Base-by-base conservation (phyloP, 108 stramenopile species). In the Schizochytrium sp. region DNA sequence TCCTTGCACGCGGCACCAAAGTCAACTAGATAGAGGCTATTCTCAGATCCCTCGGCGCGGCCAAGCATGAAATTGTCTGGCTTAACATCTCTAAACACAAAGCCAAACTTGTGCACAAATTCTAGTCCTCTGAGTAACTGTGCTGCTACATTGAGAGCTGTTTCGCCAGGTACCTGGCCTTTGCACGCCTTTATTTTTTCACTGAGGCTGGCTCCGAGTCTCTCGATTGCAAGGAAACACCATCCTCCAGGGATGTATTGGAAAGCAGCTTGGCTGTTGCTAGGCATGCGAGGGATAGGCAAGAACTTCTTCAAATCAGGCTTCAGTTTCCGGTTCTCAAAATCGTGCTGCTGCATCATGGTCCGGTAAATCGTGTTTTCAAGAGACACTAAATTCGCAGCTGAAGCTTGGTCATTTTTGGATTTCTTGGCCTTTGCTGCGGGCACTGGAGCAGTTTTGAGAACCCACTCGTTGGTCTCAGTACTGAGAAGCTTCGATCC, bases 1-100 rank as follows among this genome's bases (percentile, higher is more conserved):
- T 55, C 47, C 76, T 83, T 83, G 76, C 47, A 83, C 5, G 28
- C 76, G 13, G 76, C 76, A 53, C 76, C 76, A 55, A 83, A 83
- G 53, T 83, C 76, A 47, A 83, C 76, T 8, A 83, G 7, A 42
- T 38, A 83, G 0, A 55, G 50, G 15, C 28, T 49, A 15, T 69
- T 69, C 50, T 12, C 15, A 38, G 19, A 47, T 0, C 28, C 53
- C 50, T 46, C 76, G 50, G 28, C 40, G 45, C 50, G 76, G 10
- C 76, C 76, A 13, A 83, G 47, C 50, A 83, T 49, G 15, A 83
- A 49, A 40, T 83, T 83, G 15, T 83, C 76, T 0, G 76, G 76
- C 76, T 83, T 83, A 53, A 83, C 50, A 53, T 83, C 76, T 8
- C 76, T 47, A 50, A 55, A 83, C 7, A 83, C 47, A 2, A 19